These are phyloP conservation scores for Pestalotiopsis sp. DNA, from an alignment of 2,329 filamentous ascomycete genomes.

Conservation along the genomic window DNA sequence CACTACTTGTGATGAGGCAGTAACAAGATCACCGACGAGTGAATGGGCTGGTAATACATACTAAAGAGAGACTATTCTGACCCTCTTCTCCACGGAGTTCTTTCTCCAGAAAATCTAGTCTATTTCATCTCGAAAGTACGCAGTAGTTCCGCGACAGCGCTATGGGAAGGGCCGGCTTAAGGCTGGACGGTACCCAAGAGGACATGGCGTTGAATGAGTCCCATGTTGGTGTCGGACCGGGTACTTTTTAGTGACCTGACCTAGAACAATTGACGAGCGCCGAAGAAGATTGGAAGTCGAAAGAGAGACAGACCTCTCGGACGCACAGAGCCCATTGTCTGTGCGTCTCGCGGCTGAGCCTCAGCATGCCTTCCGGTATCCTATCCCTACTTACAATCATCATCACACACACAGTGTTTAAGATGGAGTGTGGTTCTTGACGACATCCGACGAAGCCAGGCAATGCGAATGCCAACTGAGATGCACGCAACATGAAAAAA, in stretches of 20 bases:
- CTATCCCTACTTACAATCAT: conserved; percentile 20
- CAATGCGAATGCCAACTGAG: conserved; percentile 11
- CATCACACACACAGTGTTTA: conserved; percentile 12
- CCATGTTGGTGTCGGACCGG: not conserved
- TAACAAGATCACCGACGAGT: not conserved
- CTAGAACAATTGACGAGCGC: not conserved
- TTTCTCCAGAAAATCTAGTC: not conserved
- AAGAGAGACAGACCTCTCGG: conserved; percentile 4
- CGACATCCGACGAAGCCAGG: conserved; percentile 10
- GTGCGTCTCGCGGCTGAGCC: conserved; percentile 26
- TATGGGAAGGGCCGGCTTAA: not conserved
- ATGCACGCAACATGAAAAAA: not conserved
- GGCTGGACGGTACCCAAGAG: not conserved
- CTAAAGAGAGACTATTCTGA: not conserved
- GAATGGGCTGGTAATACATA: not conserved
- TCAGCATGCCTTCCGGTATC: conserved; percentile 17
- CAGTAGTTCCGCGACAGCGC: not conserved
- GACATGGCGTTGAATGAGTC: not conserved
- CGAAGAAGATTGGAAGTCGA: not conserved
- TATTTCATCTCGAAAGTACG: not conserved
- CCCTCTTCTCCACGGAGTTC: not conserved
- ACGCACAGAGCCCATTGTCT: conserved; percentile 30
- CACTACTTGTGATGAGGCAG: not conserved
- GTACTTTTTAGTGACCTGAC: too few species aligned
- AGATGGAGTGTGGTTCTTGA: conserved; percentile 11